Evolutionary conservation across 2,329 filamentous ascomycete species (phyloP), one percentile per base, ranked within the genome.

Genomic region (Stromatinia cepivora): DNA sequence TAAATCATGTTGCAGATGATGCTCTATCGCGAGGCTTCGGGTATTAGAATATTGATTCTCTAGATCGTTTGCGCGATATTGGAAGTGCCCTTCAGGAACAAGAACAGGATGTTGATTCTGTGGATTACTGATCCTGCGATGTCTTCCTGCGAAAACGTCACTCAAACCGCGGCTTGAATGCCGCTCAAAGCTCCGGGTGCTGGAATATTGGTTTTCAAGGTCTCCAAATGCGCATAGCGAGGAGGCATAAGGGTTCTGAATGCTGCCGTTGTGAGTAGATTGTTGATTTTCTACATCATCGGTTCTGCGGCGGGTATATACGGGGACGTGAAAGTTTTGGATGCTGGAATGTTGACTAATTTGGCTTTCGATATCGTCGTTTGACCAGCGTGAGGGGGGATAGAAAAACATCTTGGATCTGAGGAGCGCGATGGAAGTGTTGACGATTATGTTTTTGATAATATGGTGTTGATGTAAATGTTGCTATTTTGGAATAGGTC

Each of bases 161-260:
- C 17, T 22, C 28, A 56, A 31, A 1, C 4, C 22, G 1, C 22
- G 15, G 10, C 17, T 56, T 56, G 28, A 0, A 56, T 56, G 20
- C 1, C 5, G 53, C 28, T 9, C 1, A 15, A 28, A 28, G 8
- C 0, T 58, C 28, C 28, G 36, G 8, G 36, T 42, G 1, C 1
- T 22, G 53, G 31, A 20, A 22, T 5, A 5, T 34, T 56, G 25
- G 0, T 11, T 15, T 2, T 34, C 58, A 1, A 22, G 1, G 2
- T 9, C 5, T 36, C 28, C 17, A 10, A 22, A 17, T 13, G 20
- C 17, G 4, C 22, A 34, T 4, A 10, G 10, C 28, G 57, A n/a
- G 1, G 25, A 25, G 3, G 6, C 2, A 2, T 31, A 6, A 7
- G 0, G 25, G 20, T 0, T 34, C 15, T 31, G 2, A 4, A 46